Base-by-base conservation (phyloP, 371 early-diverging fungal genomes). In the Zopfochytrium polystomum region DNA sequence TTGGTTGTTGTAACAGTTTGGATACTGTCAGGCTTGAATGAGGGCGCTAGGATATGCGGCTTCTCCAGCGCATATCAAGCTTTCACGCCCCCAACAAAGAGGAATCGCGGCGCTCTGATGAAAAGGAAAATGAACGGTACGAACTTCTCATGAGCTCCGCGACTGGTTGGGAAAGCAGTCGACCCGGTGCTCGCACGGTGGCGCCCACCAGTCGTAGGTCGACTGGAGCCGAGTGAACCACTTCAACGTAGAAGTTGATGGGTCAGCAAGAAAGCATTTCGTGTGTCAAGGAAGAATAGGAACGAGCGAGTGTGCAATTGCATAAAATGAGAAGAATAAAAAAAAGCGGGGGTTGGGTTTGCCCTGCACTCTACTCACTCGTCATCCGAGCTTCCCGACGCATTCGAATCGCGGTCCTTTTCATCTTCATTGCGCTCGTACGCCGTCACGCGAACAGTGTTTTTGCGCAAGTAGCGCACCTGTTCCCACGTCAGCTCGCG, bases 401-500 rank as follows among this genome's bases (percentile, higher is more conserved):
- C 67, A 3, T 50, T 65, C 34, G 67, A 69, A 11, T 71, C 72
- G 9, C 55, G 65, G 18, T 73, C 71, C 9, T 49, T 56, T 25
- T 56, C 54, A 3, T 59, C 60, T 2, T 49, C 56, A 5, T 26
- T 20, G 15, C 52, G 44, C 3, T 47, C 48, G 23, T 62, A 31
- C 2, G 51, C 60, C 45, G 67, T 62, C 55, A 80, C 69, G 45
- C 65, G 66, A 38, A 80, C 70, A n/a, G 58, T 74, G 58, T 80
- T 80, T 23, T 75, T 70, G 0, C 77, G 70, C 25, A 82, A 58
- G 58, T 75, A 80, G 18, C 74, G 67, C 20, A 80, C 70, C 65
- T 82, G 83, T 30, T 80, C 80, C 60, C 71, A 68, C 18, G 63
- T 81, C 31, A 82, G 73, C 52, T 82, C 83, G 32, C 64, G 56